Evolutionary conservation across 2,329 filamentous ascomycete species (phyloP).

Genomic region (Aspergillus floridensis): DNA sequence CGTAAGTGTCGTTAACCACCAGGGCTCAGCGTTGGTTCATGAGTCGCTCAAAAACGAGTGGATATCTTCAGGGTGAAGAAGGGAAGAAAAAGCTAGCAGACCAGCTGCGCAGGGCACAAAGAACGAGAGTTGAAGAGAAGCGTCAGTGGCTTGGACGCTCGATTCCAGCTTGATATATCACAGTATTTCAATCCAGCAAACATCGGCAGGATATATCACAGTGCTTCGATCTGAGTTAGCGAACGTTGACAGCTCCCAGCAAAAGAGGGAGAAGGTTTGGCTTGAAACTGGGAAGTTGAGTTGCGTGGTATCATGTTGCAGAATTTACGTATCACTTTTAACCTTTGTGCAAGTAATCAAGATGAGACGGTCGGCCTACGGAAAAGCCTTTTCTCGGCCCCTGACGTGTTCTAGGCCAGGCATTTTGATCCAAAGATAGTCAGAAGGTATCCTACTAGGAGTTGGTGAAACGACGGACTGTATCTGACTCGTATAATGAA

Average conservation of each 20-base stretch:
- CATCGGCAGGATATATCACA: neutral
- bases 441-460: neutral
- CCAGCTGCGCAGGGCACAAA: neutral
- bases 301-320: neutral
- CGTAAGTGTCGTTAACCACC: neutral
- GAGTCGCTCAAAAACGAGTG: neutral
- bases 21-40: neutral
- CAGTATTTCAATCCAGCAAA: too few species aligned
- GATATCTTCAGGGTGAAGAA: neutral
- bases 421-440: neutral
- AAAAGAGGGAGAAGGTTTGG: neutral
- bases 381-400: neutral
- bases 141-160: neutral
- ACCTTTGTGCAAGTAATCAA: neutral
- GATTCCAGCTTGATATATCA: too few species aligned
- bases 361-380: neutral
- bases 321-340: neutral
- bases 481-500: neutral
- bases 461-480: conserved; percentile 1
- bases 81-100: neutral
- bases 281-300: conserved; percentile 2
- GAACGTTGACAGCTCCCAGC: neutral
- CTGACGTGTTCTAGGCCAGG: conserved; percentile 1
- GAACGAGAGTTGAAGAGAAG: neutral
- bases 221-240: neutral